Evolutionary conservation across 805 yeast genomes (phyloP).

Genomic region (Monosporozyma aerobia): DNA sequence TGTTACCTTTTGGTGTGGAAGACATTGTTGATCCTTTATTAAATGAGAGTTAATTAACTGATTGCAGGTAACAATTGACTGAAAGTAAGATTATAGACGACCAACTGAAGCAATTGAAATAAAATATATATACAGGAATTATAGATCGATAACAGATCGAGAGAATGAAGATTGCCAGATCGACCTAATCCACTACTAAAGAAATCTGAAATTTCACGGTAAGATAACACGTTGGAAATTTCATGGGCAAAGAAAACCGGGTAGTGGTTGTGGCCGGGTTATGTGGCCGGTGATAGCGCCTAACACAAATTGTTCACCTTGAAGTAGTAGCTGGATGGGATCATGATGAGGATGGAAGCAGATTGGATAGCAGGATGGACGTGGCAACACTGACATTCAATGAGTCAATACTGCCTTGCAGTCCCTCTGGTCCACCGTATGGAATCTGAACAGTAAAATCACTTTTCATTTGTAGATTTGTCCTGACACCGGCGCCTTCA

Average conservation of each 20-base stretch:
- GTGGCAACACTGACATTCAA: constrained; percentile 87
- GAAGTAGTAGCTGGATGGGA: background rate
- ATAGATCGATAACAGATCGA: background rate
- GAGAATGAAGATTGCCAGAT: background rate
- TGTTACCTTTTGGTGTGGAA: background rate
- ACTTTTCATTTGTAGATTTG: constrained; percentile 48
- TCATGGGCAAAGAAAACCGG: background rate
- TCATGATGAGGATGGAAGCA: constrained; percentile 8
- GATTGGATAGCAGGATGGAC: constrained; percentile 46
- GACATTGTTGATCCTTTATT: background rate
- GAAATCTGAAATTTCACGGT: background rate
- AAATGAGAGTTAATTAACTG: background rate
- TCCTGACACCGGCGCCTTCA: constrained; percentile 77
- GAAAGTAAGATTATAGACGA: background rate
- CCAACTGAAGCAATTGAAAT: background rate
- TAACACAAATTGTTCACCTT: background rate
- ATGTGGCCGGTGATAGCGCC: background rate
- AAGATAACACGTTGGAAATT: background rate
- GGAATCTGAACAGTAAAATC: constrained; percentile 37
- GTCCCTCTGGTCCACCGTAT: constrained; percentile 8
- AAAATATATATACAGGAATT: background rate
- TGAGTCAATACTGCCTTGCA: constrained; percentile 48
- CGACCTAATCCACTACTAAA: background rate
- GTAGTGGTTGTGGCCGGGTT: background rate
- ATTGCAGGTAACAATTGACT: background rate